phyloP scores from a whole-genome alignment of 805 yeast species.

The Lachancea nothofagi region DNA sequence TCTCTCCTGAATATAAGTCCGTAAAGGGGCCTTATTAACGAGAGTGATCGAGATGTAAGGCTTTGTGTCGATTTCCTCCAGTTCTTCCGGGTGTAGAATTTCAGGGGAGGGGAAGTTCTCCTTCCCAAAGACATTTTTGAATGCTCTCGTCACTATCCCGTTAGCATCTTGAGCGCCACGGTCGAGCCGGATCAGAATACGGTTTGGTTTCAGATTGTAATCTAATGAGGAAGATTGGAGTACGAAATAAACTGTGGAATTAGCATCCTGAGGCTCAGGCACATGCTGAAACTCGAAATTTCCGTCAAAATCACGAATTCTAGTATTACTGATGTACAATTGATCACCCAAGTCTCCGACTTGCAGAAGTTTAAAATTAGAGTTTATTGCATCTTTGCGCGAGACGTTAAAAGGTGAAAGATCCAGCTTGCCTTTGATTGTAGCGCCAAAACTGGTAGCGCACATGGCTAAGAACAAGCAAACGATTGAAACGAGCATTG shows the following conservation, averaged over 20 bases:
- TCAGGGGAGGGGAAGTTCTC: conserved; percentile 33
- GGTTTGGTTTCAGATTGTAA: conserved; percentile 32
- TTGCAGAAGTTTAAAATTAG: conserved; percentile 25
- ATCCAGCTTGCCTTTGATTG: conserved; percentile 28
- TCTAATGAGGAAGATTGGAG: conserved; percentile 27
- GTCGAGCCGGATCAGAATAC: conserved; percentile 23
- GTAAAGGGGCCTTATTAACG: conserved; percentile 27
- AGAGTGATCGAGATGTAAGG: conserved; percentile 23
- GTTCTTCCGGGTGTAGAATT: conserved; percentile 26
- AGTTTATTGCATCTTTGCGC: conserved; percentile 19
- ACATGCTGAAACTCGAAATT: conserved; percentile 25
- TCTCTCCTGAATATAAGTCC: conserved; percentile 33
- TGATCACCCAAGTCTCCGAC: conserved; percentile 18
- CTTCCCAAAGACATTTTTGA: conserved; percentile 30
- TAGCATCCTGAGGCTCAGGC: conserved; percentile 24
- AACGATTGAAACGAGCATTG: conserved; percentile 3
- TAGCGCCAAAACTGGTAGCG: conserved; percentile 15
- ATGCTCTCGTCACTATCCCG: conserved; percentile 18
- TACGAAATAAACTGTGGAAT: conserved; percentile 27
- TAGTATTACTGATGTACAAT: conserved; percentile 15
- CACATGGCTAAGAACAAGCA: conserved; percentile 6
- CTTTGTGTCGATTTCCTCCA: conserved; percentile 19
- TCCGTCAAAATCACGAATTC: conserved; percentile 20
- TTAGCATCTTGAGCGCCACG: conserved; percentile 15
- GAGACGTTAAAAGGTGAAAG: conserved; percentile 17